phyloP scores from a whole-genome alignment of 768 basidiomycete genomes.

The Phanerodontia chrysosporium region DNA sequence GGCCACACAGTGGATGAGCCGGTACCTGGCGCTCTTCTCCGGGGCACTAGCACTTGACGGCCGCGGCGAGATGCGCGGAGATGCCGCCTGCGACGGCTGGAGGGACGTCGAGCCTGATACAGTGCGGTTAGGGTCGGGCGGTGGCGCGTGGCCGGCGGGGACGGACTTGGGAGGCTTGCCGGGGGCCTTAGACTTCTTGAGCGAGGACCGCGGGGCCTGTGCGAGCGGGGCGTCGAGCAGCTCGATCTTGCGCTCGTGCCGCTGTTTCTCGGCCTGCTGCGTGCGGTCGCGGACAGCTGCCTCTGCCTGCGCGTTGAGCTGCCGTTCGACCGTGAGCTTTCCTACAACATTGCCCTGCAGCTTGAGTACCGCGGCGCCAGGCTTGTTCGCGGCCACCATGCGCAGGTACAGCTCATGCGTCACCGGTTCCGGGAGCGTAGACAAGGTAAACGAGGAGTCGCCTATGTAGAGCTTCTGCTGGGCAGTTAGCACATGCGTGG shows the following conservation, averaged over 20 bases:
- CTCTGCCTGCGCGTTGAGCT: conserved; percentile 43
- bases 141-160: conserved; percentile 1
- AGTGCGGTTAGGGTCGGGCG: conserved; percentile 5
- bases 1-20: conserved; percentile 53
- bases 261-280: conserved; percentile 39
- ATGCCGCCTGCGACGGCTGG: conserved; percentile 27
- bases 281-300: conserved; percentile 39
- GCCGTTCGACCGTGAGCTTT: conserved; percentile 62
- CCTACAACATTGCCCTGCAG: conserved; percentile 72
- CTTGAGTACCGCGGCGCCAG: conserved; percentile 58
- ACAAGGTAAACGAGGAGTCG: conserved; percentile 58
- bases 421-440: conserved; percentile 43
- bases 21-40: conserved; percentile 16
- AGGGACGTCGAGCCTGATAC: conserved; percentile 14
- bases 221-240: conserved; percentile 36
- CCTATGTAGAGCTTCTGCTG: conserved; percentile 64
- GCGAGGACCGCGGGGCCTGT: conserved; percentile 26
- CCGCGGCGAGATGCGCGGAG: conserved; percentile 21
- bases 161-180: conserved; percentile 37
- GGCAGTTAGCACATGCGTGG: background rate
- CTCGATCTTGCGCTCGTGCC: conserved; percentile 43
- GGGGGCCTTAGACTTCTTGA: conserved; percentile 12
- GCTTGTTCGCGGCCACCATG: conserved; percentile 48
- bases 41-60: background rate
- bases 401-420: conserved; percentile 75